Percentiles rank a stretch among this genome's conserved stretches.
Conservation (phyloP, 1,284 basidiomycete species). For the Porogramme epimiltina region DNA sequence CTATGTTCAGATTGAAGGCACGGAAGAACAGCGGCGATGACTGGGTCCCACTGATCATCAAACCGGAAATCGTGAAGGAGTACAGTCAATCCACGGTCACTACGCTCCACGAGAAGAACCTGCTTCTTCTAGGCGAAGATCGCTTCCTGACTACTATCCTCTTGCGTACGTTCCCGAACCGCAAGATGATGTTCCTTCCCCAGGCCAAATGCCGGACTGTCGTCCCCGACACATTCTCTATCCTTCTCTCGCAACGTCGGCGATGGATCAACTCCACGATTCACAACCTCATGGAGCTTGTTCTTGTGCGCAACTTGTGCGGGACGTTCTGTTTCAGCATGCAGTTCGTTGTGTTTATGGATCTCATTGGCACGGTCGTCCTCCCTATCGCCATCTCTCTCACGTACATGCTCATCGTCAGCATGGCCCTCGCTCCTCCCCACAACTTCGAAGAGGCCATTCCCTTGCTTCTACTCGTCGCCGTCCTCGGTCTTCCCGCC, state of each 20-base stretch:
- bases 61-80: constrained; percentile 96
- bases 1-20: constrained; percentile 98
- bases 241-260: constrained; percentile 94
- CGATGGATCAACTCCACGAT: constrained; percentile 99
- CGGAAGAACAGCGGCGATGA: constrained; percentile 87
- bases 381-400: constrained; percentile 93
- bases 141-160: constrained; percentile 96
- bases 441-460: constrained; percentile 90
- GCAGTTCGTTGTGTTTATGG: constrained; percentile 99
- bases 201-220: constrained; percentile 95
- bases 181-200: constrained; percentile 99
- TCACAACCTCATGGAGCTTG: constrained; percentile 99
- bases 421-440: constrained; percentile 83
- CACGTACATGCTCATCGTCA: constrained; percentile 88
- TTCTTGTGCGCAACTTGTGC: constrained; percentile 94
- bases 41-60: constrained; percentile 97
- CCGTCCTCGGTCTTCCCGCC: constrained; percentile 92
- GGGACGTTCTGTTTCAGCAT: constrained; percentile 97
- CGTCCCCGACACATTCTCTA: constrained; percentile 92
- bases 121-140: constrained; percentile 96
- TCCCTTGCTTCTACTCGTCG: constrained; percentile 86
- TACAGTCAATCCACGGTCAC: constrained; percentile 94
- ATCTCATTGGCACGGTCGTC: constrained; percentile 94
- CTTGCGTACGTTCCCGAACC: constrained; percentile 94
- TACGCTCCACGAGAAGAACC: constrained; percentile 97